Evolutionary conservation across 352 stramenopile species (phyloP), one percentile per base, ranked within the genome.

Genomic region (Phytophthora colocasiae): DNA sequence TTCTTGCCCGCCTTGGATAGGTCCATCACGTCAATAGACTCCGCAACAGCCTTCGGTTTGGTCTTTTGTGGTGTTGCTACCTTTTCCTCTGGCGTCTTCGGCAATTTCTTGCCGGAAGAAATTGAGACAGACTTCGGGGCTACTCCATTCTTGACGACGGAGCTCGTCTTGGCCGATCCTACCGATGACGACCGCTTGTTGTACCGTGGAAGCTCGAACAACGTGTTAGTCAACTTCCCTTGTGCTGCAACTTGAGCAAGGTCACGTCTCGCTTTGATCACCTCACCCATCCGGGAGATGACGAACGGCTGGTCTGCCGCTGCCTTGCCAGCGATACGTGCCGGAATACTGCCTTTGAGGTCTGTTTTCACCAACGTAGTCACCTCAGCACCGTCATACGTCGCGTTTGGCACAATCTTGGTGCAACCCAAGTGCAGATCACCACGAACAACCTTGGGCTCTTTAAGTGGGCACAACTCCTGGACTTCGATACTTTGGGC

Each of bases 281-380:
- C 34, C 4, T 89, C 77, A 11, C 64, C 52, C 32, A 91, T 81
- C 38, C 81, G 77, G 17, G 77, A 48, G 49, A 91, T 86, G 19
- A 91, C 63, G 49, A 83, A 91, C 29, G 83, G 83, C 61, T 90
- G 85, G 34, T 93, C 85, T 3, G 81, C 64, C 9, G 82, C 81
- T 31, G 76, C 82, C 44, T 89, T 89, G n/a, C 75, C 68, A 22
- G 80, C 75, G 39, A 93, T 81, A 1, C 81, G 83, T 11, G 81
- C 68, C 32, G 85, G 83, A 36, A 93, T 90, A 41, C 41, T 90
- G 22, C 85, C 85, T 51, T 90, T 91, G 14, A 93, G 58, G 51
- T 93, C 85, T 8, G 78, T 88, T 53, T 93, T 90, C 43, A 85
- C 58, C 76, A 92, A 87, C 46, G 79, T 92, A 29, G 75, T 81